These are phyloP conservation scores for Monosporascus sp. DNA, from an alignment of 2,329 filamentous ascomycete genomes.

Conservation along the genomic window DNA sequence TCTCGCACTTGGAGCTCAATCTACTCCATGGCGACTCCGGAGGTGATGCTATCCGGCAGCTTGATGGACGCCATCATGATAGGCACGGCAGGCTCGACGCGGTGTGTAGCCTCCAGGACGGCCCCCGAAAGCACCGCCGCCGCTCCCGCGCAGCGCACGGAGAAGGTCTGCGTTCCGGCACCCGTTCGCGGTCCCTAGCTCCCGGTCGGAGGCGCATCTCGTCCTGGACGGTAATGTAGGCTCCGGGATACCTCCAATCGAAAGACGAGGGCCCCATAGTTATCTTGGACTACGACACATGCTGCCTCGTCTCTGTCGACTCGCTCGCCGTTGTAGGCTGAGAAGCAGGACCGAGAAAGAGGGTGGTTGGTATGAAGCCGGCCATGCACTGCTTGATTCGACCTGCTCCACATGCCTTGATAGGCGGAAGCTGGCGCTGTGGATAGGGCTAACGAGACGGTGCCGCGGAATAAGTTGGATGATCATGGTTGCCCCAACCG, in stretches of 20 bases:
- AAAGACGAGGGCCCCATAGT: conserved; percentile 7
- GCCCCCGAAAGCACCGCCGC: conserved; percentile 39
- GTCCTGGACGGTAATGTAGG: conserved; percentile 23
- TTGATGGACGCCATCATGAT: conserved; percentile 22
- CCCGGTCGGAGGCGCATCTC: conserved; percentile 20
- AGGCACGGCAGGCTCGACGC: conserved; percentile 33
- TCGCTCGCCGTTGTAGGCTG: no score
- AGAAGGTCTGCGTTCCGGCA: conserved; percentile 39
- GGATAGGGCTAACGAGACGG: no score
- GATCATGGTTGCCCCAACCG: no score
- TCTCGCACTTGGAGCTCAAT: conserved; percentile 14
- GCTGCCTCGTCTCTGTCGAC: no score
- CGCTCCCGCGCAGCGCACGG: conserved; percentile 44
- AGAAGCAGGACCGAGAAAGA: no score
- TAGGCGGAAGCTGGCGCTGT: no score
- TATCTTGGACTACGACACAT: no score
- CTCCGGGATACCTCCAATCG: conserved; percentile 17
- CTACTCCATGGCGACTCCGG: conserved; percentile 26
- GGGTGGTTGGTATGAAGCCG: no score
- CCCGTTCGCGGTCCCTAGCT: conserved; percentile 22
- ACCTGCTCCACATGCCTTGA: no score
- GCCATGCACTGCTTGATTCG: no score
- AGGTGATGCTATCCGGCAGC: conserved; percentile 20
- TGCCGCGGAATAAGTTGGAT: no score
- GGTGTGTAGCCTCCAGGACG: conserved; percentile 36